phyloP scores from a whole-genome alignment of 768 basidiomycete species.

The Lentinula aciculospora region DNA sequence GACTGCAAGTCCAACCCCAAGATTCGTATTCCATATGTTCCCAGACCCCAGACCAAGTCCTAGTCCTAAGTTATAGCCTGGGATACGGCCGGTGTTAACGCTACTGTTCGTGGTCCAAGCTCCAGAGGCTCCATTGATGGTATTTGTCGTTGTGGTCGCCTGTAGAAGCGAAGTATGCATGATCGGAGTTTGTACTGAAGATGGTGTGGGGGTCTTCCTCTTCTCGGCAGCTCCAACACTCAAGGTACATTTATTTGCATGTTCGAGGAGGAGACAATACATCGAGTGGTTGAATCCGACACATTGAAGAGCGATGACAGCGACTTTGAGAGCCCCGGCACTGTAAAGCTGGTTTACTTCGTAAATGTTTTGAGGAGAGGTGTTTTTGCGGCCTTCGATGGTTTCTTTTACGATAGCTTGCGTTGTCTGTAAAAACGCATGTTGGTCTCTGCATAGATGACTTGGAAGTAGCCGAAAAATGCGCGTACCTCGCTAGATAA shows the following conservation, averaged over 20 bases:
- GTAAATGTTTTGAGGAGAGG: conserved; percentile 73
- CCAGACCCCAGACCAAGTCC: conserved; percentile 9
- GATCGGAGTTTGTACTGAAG: not conserved
- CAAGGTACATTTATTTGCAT: conserved; percentile 41
- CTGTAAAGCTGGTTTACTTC: conserved; percentile 70
- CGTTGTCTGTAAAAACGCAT: conserved; percentile 39
- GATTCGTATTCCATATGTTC: conserved; percentile 6
- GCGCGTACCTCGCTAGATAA: conserved; percentile 57
- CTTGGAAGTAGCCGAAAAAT: conserved; percentile 8
- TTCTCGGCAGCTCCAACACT: not conserved
- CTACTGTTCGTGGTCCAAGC: not conserved
- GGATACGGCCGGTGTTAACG: conserved; percentile 4
- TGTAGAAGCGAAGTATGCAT: not conserved
- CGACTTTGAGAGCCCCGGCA: conserved; percentile 66
- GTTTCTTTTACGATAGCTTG: conserved; percentile 70
- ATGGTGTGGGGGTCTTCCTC: conserved; percentile 21
- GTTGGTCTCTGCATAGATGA: not conserved
- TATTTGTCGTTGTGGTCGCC: conserved; percentile 8
- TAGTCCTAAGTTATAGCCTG: not conserved
- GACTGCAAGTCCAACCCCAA: conserved; percentile 12
- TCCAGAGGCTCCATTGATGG: conserved; percentile 6
- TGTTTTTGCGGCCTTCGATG: conserved; percentile 62
- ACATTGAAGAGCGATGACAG: conserved; percentile 71
- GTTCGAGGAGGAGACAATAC: conserved; percentile 62
- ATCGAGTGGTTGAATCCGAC: conserved; percentile 67